Conservation (phyloP, 2,329 filamentous ascomycete species). For the Xylariaceae sp. region DNA sequence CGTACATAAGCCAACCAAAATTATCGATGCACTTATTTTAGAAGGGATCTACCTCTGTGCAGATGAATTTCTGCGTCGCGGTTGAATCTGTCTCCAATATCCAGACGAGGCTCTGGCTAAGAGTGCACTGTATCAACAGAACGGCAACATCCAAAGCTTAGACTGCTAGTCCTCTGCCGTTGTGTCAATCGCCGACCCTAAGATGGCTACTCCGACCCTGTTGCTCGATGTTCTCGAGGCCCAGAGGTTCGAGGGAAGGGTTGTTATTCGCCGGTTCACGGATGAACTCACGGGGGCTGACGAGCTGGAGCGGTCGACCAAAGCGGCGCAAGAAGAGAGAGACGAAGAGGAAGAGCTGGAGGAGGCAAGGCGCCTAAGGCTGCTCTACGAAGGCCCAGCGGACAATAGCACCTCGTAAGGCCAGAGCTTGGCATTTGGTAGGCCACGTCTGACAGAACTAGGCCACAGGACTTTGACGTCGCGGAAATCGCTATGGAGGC, state of each 20-base stretch:
- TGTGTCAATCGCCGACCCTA: background rate
- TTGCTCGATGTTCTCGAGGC: background rate
- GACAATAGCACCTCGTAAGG: conserved; percentile 3
- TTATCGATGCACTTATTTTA: too few relatives aligned
- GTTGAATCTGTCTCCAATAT: too few relatives aligned
- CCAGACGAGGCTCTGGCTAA: too few relatives aligned
- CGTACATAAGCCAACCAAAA: too few relatives aligned
- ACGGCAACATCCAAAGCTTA: background rate
- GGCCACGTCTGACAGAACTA: background rate
- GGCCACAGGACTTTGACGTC: conserved; percentile 22
- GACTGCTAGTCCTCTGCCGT: background rate
- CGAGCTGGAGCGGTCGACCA: conserved; percentile 21
- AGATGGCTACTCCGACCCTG: background rate
- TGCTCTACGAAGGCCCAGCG: conserved; percentile 13
- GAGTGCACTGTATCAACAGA: too few relatives aligned
- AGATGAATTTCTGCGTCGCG: too few relatives aligned
- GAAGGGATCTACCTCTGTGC: too few relatives aligned
- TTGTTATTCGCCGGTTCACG: conserved; percentile 23
- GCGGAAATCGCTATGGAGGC: conserved; percentile 20
- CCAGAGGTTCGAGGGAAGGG: conserved; percentile 7
- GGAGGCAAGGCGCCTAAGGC: conserved; percentile 7
- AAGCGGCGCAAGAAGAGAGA: conserved; percentile 23
- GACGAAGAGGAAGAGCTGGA: conserved; percentile 19
- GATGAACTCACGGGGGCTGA: conserved; percentile 19
- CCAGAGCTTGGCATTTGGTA: background rate